Percentiles rank a stretch among this genome's conserved stretches.
Conservation (phyloP, 495 filamentous ascomycete genomes). For the Cladorrhinum samala region DNA sequence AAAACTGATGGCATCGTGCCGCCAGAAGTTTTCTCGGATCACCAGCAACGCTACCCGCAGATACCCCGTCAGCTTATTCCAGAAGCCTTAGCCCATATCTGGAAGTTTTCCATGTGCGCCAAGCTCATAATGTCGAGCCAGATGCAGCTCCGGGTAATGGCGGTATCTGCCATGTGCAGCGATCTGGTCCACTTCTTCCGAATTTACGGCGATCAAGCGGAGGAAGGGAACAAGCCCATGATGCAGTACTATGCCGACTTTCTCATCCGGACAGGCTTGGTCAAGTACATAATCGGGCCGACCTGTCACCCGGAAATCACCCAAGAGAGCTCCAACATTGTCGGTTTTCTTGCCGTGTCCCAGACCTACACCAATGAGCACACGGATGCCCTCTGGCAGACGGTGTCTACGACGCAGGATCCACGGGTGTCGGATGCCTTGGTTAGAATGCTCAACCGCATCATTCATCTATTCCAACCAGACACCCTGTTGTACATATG, state of each 20-base stretch:
- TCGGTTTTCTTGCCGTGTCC: conserved; percentile 84
- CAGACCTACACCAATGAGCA: conserved; percentile 62
- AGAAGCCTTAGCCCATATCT: conserved; percentile 53
- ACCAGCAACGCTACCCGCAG: conserved; percentile 22
- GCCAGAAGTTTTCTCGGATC: conserved; percentile 25
- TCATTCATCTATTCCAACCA: conserved; percentile 54
- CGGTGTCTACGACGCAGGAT: conserved; percentile 75
- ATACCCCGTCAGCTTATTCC: conserved; percentile 21
- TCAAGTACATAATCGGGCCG: conserved; percentile 83
- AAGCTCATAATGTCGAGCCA: conserved; percentile 73
- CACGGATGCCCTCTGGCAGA: conserved; percentile 79
- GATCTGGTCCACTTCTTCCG: conserved; percentile 61
- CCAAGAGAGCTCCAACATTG: conserved; percentile 69
- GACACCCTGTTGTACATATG: conserved; percentile 62
- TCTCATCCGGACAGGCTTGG: conserved; percentile 57
- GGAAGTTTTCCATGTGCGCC: conserved; percentile 63
- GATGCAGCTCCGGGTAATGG: conserved; percentile 80
- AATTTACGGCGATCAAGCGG: conserved; percentile 32
- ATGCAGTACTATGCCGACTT: conserved; percentile 60
- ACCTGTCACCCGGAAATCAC: conserved; percentile 92
- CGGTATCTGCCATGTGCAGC: conserved; percentile 62
- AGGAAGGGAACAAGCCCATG: conserved; percentile 43
- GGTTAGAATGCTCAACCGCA: conserved; percentile 63
- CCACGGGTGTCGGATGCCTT: conserved; percentile 76
- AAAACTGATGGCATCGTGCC: conserved; percentile 29